These are phyloP conservation scores for Erodium trifolium DNA, from an alignment of 441 rosid species.

Conservation along the genomic window DNA sequence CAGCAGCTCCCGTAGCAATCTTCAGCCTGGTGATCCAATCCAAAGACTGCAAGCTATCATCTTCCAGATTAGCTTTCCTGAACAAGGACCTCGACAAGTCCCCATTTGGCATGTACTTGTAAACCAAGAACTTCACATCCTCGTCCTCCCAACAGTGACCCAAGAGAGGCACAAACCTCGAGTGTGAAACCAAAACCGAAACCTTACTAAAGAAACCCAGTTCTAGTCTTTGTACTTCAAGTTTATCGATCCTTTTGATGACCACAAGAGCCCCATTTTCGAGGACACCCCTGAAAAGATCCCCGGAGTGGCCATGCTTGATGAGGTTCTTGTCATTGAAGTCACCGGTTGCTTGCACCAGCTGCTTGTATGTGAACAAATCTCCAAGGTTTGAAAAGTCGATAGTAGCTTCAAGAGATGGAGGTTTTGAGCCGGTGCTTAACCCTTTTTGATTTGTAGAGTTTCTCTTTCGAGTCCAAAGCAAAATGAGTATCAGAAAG, in stretches of 20 bases:
- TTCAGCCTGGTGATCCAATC: constrained; percentile 98
- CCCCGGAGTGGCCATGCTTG: constrained; percentile 87
- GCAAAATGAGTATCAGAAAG: constrained; percentile 34
- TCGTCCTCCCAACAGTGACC: constrained; percentile 80
- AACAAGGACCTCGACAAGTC: constrained; percentile 73
- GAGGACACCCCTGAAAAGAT: constrained; percentile 54
- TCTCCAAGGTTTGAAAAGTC: constrained; percentile 39
- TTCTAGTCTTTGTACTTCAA: constrained; percentile 15
- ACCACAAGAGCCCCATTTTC: constrained; percentile 51
- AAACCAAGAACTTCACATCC: constrained; percentile 67
- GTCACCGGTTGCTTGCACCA: constrained; percentile 53
- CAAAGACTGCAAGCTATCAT: constrained; percentile 63
- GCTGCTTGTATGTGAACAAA: constrained; percentile 53
- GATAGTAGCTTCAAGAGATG: too few relatives aligned
- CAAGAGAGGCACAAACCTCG: constrained; percentile 67
- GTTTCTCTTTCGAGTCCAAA: constrained; percentile 30
- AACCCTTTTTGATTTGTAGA: constrained; percentile 37
- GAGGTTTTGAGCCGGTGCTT: neutral
- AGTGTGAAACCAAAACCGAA: constrained; percentile 26
- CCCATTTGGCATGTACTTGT: constrained; percentile 76
- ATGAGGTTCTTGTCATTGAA: constrained; percentile 64
- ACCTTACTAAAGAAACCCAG: constrained; percentile 63
- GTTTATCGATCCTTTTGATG: constrained; percentile 60
- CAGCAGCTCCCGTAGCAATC: constrained; percentile 91
- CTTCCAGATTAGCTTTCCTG: constrained; percentile 42